Evolutionary conservation across 148 eudicot genomes (phyloP), one percentile per base, ranked within the genome.

Genomic region (Chenopodium album): DNA sequence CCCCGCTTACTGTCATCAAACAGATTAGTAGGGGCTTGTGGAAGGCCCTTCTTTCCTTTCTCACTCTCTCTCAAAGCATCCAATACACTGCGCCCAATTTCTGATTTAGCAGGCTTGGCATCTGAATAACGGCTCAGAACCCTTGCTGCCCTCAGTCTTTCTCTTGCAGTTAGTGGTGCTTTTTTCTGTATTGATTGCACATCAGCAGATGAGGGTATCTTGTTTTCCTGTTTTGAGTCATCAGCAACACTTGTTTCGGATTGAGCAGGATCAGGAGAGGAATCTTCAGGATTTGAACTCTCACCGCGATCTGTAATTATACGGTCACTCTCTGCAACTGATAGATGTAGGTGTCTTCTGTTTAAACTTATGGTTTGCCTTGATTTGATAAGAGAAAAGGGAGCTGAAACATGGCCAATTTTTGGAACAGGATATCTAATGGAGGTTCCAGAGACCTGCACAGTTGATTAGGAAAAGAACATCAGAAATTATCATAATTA

Each of bases 1-100:
- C 99, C 99, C 20, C 99, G 75, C 79, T 95, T 94, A 81, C 92
- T 87, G 83, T 95, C 99, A 74, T 95, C 99, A 2, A 95, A 82
- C 81, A 95, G 10, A 86, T 95, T 90, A 19, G 90, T 86, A n/a
- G 99, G 99, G n/a, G 99, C 99, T 85, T 89, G 91, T 5, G 99
- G 99, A 81, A 95, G 98, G 4, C 99, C 90, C 86, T 84, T 91
- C 85, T 88, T 95, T 32, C 97, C 99, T 82, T 83, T 88, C 77
- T 95, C 99, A 65, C 90, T 91, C 64, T 94, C 98, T 85, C 83
- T 88, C 75, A 95, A 82, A 65, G 93, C 95, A 76, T 94, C 98
- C 59, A 95, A 78, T 69, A 95, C 91, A 66, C 89, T 92, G 85
- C 94, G 91, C 1, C 98, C 98, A 73, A 89, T 90, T 52, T 78